A percentile compares a stretch with the other conserved stretches of the same genome.
These are phyloP conservation scores for Metschnikowia amazonensis DNA, from an alignment of 805 yeast species.

Conservation along the genomic window DNA sequence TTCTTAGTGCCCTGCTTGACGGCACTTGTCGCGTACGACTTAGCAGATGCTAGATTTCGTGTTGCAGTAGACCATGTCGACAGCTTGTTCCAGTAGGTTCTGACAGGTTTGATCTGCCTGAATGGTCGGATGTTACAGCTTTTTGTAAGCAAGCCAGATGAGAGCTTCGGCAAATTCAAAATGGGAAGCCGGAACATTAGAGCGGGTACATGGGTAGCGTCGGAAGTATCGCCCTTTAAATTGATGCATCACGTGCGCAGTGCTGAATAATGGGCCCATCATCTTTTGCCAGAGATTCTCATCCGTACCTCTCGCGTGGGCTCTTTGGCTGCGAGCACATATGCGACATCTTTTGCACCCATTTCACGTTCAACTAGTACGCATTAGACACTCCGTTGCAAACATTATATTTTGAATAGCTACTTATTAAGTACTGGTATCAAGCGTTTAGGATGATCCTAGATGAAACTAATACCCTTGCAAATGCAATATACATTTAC, in stretches of 20 bases:
- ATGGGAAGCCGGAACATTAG: constrained; percentile 1
- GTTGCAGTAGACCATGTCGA: background rate
- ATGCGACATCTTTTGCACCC: constrained; percentile 1
- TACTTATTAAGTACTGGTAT: background rate
- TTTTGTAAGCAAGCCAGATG: background rate
- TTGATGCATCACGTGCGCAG: background rate
- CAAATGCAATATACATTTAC: constrained; percentile 15
- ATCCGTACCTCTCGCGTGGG: constrained; percentile 1
- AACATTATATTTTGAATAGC: background rate
- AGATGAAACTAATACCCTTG: constrained; percentile 12
- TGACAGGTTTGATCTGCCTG: background rate
- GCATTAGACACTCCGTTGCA: background rate
- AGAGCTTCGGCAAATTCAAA: background rate
- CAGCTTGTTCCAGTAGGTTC: background rate
- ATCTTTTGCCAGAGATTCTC: background rate
- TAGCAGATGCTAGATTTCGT: background rate
- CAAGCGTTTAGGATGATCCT: constrained; percentile 11
- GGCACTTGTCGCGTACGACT: background rate
- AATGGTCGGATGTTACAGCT: background rate
- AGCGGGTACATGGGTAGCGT: background rate
- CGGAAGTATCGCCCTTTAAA: background rate
- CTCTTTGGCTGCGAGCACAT: background rate
- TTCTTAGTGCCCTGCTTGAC: constrained; percentile 2
- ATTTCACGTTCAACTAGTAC: background rate
- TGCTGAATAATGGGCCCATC: background rate